These are phyloP conservation scores for Botrytis pseudocinerea DNA, from an alignment of 2,329 filamentous ascomycete genomes.

Conservation along the genomic window DNA sequence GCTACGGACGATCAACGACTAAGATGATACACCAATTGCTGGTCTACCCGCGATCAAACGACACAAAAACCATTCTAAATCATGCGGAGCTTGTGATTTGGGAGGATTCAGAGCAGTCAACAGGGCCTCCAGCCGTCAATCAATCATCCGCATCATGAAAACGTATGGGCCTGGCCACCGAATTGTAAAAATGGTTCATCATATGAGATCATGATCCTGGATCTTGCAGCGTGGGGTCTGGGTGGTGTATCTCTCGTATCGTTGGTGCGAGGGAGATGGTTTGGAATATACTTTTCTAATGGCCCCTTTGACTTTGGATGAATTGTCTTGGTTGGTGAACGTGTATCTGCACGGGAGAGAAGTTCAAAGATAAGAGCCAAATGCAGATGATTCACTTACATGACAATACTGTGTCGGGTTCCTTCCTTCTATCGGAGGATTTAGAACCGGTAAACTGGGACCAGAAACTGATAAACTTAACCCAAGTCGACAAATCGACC, in stretches of 20 bases:
- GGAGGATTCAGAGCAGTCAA: neutral
- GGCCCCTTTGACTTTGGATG: neutral
- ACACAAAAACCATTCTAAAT: slow-evolving; percentile 1
- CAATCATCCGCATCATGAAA: neutral
- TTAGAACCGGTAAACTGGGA: neutral
- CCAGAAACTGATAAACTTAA: slow-evolving; percentile 1
- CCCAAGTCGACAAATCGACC: neutral
- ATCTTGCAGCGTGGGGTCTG: slow-evolving; percentile 6
- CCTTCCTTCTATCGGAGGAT: neutral
- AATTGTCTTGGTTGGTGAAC: neutral
- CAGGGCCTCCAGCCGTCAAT: neutral
- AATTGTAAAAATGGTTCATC: neutral
- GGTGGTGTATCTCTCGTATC: neutral
- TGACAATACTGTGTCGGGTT: neutral
- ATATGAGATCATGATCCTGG: slow-evolving; percentile 13
- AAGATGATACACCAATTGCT: neutral
- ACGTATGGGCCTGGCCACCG: neutral
- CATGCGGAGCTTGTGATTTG: neutral
- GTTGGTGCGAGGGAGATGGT: neutral
- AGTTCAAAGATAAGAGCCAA: slow-evolving; percentile 10
- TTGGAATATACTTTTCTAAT: slow-evolving; percentile 7
- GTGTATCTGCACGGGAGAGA: neutral
- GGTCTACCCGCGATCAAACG: neutral
- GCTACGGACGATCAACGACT: slow-evolving; percentile 5
- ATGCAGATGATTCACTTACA: neutral